These are phyloP conservation scores for Metschnikowia proteae DNA, from an alignment of 805 yeast genomes.

Conservation along the genomic window DNA sequence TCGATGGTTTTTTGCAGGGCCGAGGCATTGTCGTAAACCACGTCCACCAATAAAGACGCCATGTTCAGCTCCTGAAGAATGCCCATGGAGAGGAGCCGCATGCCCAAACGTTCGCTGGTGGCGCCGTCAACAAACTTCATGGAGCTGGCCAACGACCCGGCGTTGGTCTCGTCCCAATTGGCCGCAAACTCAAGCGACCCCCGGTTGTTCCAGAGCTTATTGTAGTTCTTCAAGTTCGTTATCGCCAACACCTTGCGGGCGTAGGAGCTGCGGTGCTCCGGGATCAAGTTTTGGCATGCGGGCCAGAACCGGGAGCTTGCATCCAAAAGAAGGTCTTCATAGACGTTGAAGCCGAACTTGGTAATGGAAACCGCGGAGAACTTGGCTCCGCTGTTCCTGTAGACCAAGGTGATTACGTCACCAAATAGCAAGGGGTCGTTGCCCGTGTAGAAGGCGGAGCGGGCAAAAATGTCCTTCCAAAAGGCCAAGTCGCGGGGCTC, in stretches of 20 bases:
- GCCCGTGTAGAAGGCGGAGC: constrained; percentile 53
- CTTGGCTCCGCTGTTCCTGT: constrained; percentile 42
- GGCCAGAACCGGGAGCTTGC: constrained; percentile 64
- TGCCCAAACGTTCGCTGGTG: constrained; percentile 57
- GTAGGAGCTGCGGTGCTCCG: constrained; percentile 47
- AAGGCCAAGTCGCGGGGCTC: constrained; percentile 6
- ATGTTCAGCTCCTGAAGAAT: constrained; percentile 48
- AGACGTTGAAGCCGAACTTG: constrained; percentile 60
- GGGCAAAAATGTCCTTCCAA: constrained; percentile 44
- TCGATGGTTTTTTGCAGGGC: constrained; percentile 46
- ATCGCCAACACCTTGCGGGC: constrained; percentile 77
- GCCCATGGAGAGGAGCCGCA: constrained; percentile 53
- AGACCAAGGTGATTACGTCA: constrained; percentile 46
- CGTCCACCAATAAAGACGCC: constrained; percentile 62
- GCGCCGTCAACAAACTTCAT: constrained; percentile 53
- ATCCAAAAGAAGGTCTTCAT: constrained; percentile 18
- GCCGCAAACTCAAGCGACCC: constrained; percentile 39
- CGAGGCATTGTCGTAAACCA: constrained; percentile 52
- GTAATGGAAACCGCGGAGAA: constrained; percentile 56
- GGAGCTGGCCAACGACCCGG: constrained; percentile 71
- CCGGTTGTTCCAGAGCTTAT: constrained; percentile 45
- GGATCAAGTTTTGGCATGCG: constrained; percentile 66
- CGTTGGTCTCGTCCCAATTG: constrained; percentile 70
- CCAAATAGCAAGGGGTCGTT: constrained; percentile 45
- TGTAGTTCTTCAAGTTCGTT: constrained; percentile 62